Percentiles rank a stretch among this genome's conserved stretches.
These are phyloP conservation scores for Colletotrichum liaoningense DNA, from an alignment of 2,329 filamentous ascomycete species.

Conservation along the genomic window DNA sequence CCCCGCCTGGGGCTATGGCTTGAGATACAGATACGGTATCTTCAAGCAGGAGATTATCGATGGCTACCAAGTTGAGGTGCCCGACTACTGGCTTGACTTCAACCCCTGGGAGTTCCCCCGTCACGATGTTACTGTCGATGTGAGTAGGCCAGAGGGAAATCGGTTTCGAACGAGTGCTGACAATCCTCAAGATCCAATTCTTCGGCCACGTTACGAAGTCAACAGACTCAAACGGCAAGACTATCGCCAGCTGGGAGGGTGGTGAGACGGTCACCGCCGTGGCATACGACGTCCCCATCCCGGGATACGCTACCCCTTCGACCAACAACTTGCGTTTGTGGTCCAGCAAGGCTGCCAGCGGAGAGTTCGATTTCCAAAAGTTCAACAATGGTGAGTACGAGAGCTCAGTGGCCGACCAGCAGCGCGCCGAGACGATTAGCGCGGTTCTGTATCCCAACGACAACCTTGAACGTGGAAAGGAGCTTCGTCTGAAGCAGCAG, in stretches of 20 bases:
- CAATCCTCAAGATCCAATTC: slow-evolving; percentile 77
- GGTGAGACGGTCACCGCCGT: slow-evolving; percentile 93
- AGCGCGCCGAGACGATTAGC: slow-evolving; percentile 98
- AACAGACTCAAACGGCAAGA: slow-evolving; percentile 82
- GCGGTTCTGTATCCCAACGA: slow-evolving; percentile 98
- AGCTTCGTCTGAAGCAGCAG: slow-evolving; percentile 97
- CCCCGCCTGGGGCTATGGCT: slow-evolving; percentile 96
- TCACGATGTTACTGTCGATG: slow-evolving; percentile 93
- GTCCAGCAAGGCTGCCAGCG: slow-evolving; percentile 97
- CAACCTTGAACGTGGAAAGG: slow-evolving; percentile 95
- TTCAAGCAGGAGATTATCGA: slow-evolving; percentile 99
- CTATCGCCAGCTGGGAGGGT: slow-evolving; percentile 83
- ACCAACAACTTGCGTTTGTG: slow-evolving; percentile 98
- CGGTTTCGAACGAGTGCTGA: neutral
- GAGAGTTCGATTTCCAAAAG: slow-evolving; percentile 99
- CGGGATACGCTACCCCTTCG: slow-evolving; percentile 87
- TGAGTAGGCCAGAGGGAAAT: slow-evolving; percentile 50
- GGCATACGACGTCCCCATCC: slow-evolving; percentile 93
- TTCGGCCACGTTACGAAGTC: slow-evolving; percentile 85
- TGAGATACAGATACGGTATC: slow-evolving; percentile 96
- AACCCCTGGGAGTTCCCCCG: slow-evolving; percentile 99
- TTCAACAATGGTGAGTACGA: slow-evolving; percentile 99
- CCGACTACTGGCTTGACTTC: slow-evolving; percentile 99
- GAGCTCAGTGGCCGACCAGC: slow-evolving; percentile 96
- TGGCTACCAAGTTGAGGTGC: slow-evolving; percentile 97